These are phyloP conservation scores for Gymnopilus dilepis DNA, from an alignment of 768 basidiomycete genomes.

Conservation along the genomic window DNA sequence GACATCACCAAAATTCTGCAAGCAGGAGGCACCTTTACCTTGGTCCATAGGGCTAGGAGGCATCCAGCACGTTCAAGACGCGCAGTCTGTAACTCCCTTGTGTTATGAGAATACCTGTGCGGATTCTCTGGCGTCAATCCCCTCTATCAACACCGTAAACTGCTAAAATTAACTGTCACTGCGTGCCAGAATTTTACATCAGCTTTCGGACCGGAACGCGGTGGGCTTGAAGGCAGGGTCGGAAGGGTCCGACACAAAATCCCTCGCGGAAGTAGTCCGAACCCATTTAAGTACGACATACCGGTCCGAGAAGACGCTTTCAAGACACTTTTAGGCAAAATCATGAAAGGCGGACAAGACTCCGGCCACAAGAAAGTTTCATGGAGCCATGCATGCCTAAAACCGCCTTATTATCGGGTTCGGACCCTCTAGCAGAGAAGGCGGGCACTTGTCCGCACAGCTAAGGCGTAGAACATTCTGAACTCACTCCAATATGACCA, in stretches of 20 bases:
- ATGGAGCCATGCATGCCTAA: not conserved
- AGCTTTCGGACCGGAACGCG: conserved; percentile 7
- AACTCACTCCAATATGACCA: not conserved
- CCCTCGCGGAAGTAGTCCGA: not conserved
- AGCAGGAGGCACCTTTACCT: not conserved
- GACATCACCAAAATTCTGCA: too few relatives aligned
- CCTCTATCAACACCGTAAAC: not conserved
- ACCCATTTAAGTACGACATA: not conserved
- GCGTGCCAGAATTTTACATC: not conserved
- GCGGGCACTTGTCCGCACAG: not conserved
- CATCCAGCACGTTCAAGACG: not conserved
- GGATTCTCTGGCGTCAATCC: not conserved
- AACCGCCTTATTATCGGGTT: not conserved
- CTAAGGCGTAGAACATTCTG: not conserved
- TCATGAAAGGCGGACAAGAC: not conserved
- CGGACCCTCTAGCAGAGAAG: too few relatives aligned
- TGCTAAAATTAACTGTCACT: not conserved
- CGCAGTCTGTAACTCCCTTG: not conserved
- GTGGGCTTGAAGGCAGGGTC: not conserved
- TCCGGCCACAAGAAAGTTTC: not conserved
- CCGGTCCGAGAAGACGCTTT: not conserved
- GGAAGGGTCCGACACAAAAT: not conserved
- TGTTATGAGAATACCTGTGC: not conserved
- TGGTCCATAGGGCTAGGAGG: not conserved
- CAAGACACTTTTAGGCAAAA: not conserved